phyloP scores from a whole-genome alignment of 495 filamentous ascomycete species.

The Copromyces sp. region DNA sequence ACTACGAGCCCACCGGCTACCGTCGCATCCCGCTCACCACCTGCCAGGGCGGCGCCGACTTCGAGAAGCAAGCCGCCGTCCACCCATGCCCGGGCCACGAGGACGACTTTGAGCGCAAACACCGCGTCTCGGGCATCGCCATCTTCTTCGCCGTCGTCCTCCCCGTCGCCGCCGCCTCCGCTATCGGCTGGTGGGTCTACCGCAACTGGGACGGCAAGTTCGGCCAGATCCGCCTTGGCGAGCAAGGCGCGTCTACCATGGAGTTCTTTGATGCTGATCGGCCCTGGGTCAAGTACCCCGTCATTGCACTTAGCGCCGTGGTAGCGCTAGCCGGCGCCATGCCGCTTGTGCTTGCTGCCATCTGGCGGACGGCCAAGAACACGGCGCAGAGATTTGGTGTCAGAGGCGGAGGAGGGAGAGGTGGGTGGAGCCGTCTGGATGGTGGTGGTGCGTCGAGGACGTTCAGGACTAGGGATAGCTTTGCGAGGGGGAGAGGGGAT shows the following conservation, averaged over 20 bases:
- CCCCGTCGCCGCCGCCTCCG: slow-evolving; percentile 57
- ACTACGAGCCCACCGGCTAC: slow-evolving; percentile 75
- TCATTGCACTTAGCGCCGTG: slow-evolving; percentile 50
- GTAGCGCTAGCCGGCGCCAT: slow-evolving; percentile 69
- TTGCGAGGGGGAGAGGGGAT: slow-evolving; percentile 72
- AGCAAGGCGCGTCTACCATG: slow-evolving; percentile 30
- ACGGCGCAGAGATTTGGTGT: slow-evolving; percentile 36
- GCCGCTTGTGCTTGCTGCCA: slow-evolving; percentile 54
- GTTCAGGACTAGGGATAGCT: slow-evolving; percentile 76
- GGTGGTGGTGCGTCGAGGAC: slow-evolving; percentile 41
- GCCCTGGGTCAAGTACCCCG: slow-evolving; percentile 64
- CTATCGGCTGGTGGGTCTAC: slow-evolving; percentile 77
- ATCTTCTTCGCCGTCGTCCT: slow-evolving; percentile 74
- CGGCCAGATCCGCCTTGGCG: slow-evolving; percentile 77
- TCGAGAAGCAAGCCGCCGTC: slow-evolving; percentile 50
- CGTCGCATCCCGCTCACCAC: slow-evolving; percentile 85
- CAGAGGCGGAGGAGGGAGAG: slow-evolving; percentile 17
- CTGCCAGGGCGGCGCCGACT: slow-evolving; percentile 60
- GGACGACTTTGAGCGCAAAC: slow-evolving; percentile 61
- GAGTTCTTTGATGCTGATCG: slow-evolving; percentile 49
- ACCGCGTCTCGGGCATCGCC: slow-evolving; percentile 54
- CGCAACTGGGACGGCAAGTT: slow-evolving; percentile 81
- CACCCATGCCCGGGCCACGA: slow-evolving; percentile 66
- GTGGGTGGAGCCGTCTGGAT: slow-evolving; percentile 34
- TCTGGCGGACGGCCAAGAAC: slow-evolving; percentile 52